These are phyloP conservation scores for Brachypodium distachyon DNA, from an alignment of 202 grass and related monocot species.

Conservation along the genomic window DNA sequence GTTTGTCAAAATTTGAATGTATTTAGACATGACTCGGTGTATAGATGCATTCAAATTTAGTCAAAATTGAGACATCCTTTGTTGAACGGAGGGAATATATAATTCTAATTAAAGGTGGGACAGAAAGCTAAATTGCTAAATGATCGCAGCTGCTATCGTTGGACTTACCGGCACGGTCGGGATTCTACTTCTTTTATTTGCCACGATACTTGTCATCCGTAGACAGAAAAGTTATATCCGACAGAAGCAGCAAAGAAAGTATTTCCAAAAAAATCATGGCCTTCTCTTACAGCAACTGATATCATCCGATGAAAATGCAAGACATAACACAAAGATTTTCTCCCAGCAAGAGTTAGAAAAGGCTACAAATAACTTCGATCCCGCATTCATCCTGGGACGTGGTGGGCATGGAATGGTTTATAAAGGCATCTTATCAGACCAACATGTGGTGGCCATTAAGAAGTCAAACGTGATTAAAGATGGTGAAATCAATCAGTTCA, in stretches of 20 bases:
- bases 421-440: constrained; percentile 20
- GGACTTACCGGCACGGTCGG: too few species aligned
- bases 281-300: not conserved
- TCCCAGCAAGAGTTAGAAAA: constrained; percentile 7
- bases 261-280: not conserved
- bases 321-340: not conserved
- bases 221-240: too few species aligned
- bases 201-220: not conserved
- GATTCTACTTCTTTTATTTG: not conserved
- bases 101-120: too few species aligned
- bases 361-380: constrained; percentile 25
- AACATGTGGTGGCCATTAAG: constrained; percentile 18
- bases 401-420: constrained; percentile 21
- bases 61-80: too few species aligned
- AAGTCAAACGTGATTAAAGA: not conserved
- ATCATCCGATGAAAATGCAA: not conserved
- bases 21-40: too few species aligned
- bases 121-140: too few species aligned
- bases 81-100: too few species aligned
- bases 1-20: too few species aligned
- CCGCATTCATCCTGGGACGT: not conserved
- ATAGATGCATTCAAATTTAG: too few species aligned
- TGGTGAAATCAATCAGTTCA: not conserved
- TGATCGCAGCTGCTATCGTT: too few species aligned
- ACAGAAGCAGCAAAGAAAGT: not conserved